Conservation (phyloP, 1,139 yeast species). For the Pichia sp. region DNA sequence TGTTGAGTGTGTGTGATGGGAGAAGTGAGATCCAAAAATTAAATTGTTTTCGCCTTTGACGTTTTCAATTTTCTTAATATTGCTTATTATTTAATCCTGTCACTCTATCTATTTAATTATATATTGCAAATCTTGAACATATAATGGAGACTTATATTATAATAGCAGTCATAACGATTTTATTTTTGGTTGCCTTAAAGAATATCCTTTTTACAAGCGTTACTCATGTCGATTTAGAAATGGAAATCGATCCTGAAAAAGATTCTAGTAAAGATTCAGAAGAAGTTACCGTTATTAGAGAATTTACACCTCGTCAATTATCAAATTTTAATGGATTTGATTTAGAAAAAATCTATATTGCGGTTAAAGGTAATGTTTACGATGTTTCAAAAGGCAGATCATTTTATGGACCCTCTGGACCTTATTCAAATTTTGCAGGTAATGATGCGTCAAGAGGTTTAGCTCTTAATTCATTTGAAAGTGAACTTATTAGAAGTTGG, state of each 20-base stretch:
- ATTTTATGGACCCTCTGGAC: conserved; percentile 96
- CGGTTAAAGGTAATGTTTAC: conserved; percentile 76
- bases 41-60: too few species aligned
- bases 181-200: conserved; percentile 13
- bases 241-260: conserved; percentile 17
- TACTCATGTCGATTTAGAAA: conserved; percentile 14
- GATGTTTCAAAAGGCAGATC: conserved; percentile 78
- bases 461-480: conserved; percentile 83
- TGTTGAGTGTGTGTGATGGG: too few species aligned
- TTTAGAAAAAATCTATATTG: conserved; percentile 71
- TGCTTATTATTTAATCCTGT: too few species aligned
- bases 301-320: conserved; percentile 70
- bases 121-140: background rate
- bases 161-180: conserved; percentile 12
- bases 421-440: conserved; percentile 93
- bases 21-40: too few species aligned
- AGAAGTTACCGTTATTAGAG: conserved; percentile 68
- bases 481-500: conserved; percentile 45
- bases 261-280: conserved; percentile 16
- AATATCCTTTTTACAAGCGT: conserved; percentile 14
- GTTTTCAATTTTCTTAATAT: too few species aligned
- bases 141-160: conserved; percentile 16
- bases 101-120: too few species aligned
- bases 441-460: conserved; percentile 94
- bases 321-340: conserved; percentile 75